A percentile compares a stretch with the other conserved stretches of the same genome.
Evolutionary conservation across 805 yeast species (phyloP).

Genomic region (Saccharomycopsis schoenii): DNA sequence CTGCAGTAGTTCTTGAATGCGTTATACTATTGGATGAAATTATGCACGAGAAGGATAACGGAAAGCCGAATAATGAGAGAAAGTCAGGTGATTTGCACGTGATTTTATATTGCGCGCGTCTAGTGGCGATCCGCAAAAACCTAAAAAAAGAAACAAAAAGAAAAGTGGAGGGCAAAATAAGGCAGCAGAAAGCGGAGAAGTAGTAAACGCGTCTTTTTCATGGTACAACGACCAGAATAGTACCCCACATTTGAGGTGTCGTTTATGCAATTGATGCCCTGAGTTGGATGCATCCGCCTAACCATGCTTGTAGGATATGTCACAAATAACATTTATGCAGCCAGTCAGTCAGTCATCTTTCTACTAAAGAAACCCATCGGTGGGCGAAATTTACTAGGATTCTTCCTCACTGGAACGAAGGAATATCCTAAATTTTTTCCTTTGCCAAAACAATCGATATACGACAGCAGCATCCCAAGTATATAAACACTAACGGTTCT

Average conservation of each 20-base stretch:
- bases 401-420: neutral
- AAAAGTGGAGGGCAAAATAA: neutral
- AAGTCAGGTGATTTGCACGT: too few relatives aligned
- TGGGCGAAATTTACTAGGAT: neutral
- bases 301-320: neutral
- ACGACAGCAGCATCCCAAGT: neutral
- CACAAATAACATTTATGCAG: neutral
- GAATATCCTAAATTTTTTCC: neutral
- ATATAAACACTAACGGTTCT: too few relatives aligned
- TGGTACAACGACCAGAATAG: too few relatives aligned
- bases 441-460: neutral
- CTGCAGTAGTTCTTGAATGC: too few relatives aligned
- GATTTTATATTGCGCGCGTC: too few relatives aligned
- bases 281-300: neutral
- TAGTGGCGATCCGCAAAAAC: too few relatives aligned
- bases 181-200: neutral
- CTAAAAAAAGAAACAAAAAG: neutral
- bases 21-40: too few relatives aligned
- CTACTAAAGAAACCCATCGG: neutral
- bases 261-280: neutral
- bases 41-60: too few relatives aligned
- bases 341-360: neutral
- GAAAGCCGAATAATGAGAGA: too few relatives aligned
- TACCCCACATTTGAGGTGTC: neutral
- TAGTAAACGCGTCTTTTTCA: too few relatives aligned